A percentile compares a stretch with the other conserved stretches of the same genome.
These are phyloP conservation scores for Parafenestella ontariensis DNA, from an alignment of 2,329 filamentous ascomycete species.

Conservation along the genomic window DNA sequence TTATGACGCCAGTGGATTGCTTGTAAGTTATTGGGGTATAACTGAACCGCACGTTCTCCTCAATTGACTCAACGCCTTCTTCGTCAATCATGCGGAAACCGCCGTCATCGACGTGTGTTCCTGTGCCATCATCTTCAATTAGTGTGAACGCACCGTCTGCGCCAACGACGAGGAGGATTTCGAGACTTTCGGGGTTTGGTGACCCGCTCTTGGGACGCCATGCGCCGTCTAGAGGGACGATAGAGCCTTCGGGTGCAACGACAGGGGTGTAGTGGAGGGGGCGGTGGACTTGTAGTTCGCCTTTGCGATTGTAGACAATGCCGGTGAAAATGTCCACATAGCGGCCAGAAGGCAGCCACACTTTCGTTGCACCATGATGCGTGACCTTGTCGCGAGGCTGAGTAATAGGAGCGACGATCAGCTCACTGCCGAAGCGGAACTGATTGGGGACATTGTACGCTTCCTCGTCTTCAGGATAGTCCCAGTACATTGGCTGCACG, in stretches of 20 bases:
- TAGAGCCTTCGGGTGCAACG: slow-evolving; percentile 63
- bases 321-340: slow-evolving; percentile 67
- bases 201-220: slow-evolving; percentile 56
- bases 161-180: slow-evolving; percentile 57
- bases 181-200: slow-evolving; percentile 55
- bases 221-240: slow-evolving; percentile 62
- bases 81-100: slow-evolving; percentile 54
- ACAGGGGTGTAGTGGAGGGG: slow-evolving; percentile 60
- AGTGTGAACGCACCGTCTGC: slow-evolving; percentile 59
- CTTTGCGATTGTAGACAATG: slow-evolving; percentile 63
- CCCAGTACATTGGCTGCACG: slow-evolving; percentile 70
- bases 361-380: slow-evolving; percentile 57
- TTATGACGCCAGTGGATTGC: slow-evolving; percentile 45
- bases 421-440: slow-evolving; percentile 64
- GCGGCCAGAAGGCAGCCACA: slow-evolving; percentile 64
- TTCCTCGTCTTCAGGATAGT: slow-evolving; percentile 58
- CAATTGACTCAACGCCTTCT: slow-evolving; percentile 26
- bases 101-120: slow-evolving; percentile 45
- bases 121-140: slow-evolving; percentile 56
- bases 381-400: slow-evolving; percentile 57
- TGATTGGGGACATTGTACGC: slow-evolving; percentile 66
- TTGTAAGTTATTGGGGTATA: slow-evolving; percentile 49
- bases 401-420: slow-evolving; percentile 66
- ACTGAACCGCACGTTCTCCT: slow-evolving; percentile 39
- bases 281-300: slow-evolving; percentile 61